Evolutionary conservation across 1,284 basidiomycete species (phyloP).

Genomic region (Leccinum holopus): DNA sequence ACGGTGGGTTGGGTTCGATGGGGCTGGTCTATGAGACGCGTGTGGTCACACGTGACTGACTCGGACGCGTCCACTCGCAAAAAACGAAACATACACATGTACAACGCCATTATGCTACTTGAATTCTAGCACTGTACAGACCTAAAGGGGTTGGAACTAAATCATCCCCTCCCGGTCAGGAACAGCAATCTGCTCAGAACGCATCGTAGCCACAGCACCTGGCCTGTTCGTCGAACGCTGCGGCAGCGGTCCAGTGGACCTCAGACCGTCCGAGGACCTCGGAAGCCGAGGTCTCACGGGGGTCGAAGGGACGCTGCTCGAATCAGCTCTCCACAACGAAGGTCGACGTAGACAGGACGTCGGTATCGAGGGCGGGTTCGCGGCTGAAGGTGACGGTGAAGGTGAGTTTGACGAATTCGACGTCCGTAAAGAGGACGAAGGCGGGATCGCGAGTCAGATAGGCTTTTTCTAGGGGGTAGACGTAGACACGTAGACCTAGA

Average conservation of each 20-base stretch:
- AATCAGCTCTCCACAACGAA: conserved; percentile 20
- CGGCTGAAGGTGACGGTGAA: conserved; percentile 26
- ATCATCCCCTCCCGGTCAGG: conserved; percentile 59
- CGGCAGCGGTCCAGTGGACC: conserved; percentile 44
- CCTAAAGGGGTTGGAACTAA: conserved; percentile 24
- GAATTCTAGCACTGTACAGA: background rate
- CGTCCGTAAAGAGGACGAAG: conserved; percentile 29
- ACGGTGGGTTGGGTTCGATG: conserved; percentile 50
- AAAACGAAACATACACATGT: too few species aligned
- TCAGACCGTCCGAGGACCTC: conserved; percentile 30
- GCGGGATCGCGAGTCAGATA: conserved; percentile 25
- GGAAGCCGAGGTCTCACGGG: conserved; percentile 1
- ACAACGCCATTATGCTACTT: too few species aligned
- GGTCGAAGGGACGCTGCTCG: conserved; percentile 13
- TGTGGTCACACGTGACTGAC: conserved; percentile 24
- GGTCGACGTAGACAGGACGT: conserved; percentile 20
- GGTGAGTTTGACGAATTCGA: conserved; percentile 28
- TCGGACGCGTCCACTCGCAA: conserved; percentile 13
- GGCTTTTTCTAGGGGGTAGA: conserved; percentile 19
- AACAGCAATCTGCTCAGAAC: conserved; percentile 48
- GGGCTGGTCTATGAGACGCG: conserved; percentile 23
- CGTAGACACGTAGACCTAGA: conserved; percentile 24
- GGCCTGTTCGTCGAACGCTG: conserved; percentile 65
- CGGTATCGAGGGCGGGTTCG: conserved; percentile 13
- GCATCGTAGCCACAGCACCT: conserved; percentile 41